Base-by-base conservation (phyloP, 1,284 basidiomycete species). In the Puccinia triticina region DNA sequence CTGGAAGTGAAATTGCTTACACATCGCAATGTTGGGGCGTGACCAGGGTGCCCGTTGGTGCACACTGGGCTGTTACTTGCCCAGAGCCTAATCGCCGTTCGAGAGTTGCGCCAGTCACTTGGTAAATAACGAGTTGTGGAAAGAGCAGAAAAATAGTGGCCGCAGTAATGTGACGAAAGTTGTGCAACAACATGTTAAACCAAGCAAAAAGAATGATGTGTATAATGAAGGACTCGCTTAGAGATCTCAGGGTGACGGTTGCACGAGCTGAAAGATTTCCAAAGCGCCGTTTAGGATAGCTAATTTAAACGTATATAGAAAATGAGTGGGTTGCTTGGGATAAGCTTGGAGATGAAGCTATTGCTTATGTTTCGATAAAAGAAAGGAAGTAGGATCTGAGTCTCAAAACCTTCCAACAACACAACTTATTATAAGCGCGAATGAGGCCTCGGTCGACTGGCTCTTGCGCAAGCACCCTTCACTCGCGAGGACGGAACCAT, bases 1-100 rank as follows among this genome's bases (percentile, higher is more conserved):
- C 26, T 64, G 59, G 10, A 64, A 11, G 59, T 64, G 4, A 64
- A 64, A 64, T 21, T 26, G n/a, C 59, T 64, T 64, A 64, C 59
- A 64, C n/a, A 29, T 64, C 32, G 32, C 59, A 64, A 16, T 64
- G 29, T 32, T 34, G 1, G 37, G 59, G 21, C 26, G 10, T 64
- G 59, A 64, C 32, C 32, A 21, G 11, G 29, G 29, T 34, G 59
- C 21, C 5, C 5, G 2, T 12, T 37, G 59, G 29, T 2, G 4
- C 59, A 29, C 59, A 64, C 18, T 10, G 11, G 16, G 59, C 7
- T 14, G 5, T 16, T 37, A 29, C 5, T 64, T 34, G 2, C 29
- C 32, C 57, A 5, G 2, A 1, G 2, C n/a, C 57, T 4, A 29
- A 10, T 59, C n/a, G 59, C 5, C 29, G 29, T 16, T 37, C 59